phyloP scores from a whole-genome alignment of 2,329 filamentous ascomycete genomes.

The Capronia coronata region DNA sequence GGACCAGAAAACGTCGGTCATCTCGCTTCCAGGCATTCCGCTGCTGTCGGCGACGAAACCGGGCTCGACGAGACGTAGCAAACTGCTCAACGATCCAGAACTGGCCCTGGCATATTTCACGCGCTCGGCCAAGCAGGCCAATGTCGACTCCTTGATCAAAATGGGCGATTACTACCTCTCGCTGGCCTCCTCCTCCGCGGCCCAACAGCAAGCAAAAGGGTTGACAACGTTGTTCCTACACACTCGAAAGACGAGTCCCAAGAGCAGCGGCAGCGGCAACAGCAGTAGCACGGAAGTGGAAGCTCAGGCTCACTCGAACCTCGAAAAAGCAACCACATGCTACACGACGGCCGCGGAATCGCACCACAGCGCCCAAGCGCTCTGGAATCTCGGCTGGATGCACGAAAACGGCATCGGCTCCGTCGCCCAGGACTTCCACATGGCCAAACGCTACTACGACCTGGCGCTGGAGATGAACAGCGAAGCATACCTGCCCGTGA shows the following conservation, averaged over 20 bases:
- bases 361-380: constrained; percentile 84
- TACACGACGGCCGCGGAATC: constrained; percentile 89
- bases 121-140: constrained; percentile 82
- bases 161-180: constrained; percentile 96
- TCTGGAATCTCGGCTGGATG: constrained; percentile 99
- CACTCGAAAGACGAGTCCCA: background rate
- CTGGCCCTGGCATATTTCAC: constrained; percentile 91
- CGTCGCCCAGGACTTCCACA: constrained; percentile 88
- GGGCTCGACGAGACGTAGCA: constrained; percentile 36
- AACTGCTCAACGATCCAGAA: constrained; percentile 51
- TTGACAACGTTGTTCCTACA: background rate
- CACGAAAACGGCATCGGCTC: constrained; percentile 86
- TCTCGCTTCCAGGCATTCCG: constrained; percentile 50
- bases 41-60: constrained; percentile 44
- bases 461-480: constrained; percentile 82
- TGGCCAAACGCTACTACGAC: constrained; percentile 95
- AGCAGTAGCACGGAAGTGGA: constrained; percentile 4
- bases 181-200: constrained; percentile 3
- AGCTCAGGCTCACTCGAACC: constrained; percentile 44
- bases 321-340: constrained; percentile 84
- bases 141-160: constrained; percentile 90
- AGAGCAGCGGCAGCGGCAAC: background rate
- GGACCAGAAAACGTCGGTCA: constrained; percentile 61
- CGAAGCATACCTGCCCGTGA: constrained; percentile 90
- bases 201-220: background rate